Evolutionary conservation across 2,329 filamentous ascomycete genomes (phyloP), one percentile per base, ranked within the genome.

Genomic region (Rutstroemia sp.): DNA sequence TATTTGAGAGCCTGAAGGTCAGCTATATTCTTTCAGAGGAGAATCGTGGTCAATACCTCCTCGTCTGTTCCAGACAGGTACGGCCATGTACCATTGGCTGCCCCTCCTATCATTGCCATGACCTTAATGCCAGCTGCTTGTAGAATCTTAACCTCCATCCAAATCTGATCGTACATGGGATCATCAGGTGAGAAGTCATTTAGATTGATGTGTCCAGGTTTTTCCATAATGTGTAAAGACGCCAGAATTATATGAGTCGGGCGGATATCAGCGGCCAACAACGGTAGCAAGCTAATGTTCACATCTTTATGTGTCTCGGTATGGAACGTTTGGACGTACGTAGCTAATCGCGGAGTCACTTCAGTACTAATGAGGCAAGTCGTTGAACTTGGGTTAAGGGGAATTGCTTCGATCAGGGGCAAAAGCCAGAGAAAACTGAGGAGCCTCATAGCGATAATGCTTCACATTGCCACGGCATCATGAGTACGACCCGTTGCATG

Each of bases 51-150:
- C 16, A 18, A 45, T 51, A 58, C 56, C 49, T 46, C 21, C 5
- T 38, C 18, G 4, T 55, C 52, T 23, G 42, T 46, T 25, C 49
- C 52, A 27, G 53, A 67, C 64, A 21, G 83, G 72, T 79, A 76
- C 47, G 75, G 71, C 47, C 58, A 61, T 7, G 52, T 58, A 5
- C 59, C 59, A 8, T 2, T 10, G 16, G 52, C 58, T 19, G 58
- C 58, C 8, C 59, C 59, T 9, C 59, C 59, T 41, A 61, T 42
- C 55, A 60, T 60, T 21, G 41, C 56, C 45, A 59, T 53, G 16
- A 61, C 50, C 39, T 49, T 61, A 41, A 61, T 44, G n/a, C 59
- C 52, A 37, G 21, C 41, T n/a, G 30, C 9, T 18, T 58, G 56
- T 6, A 61, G 52, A 37, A 44, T 18, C 27, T 49, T n/a, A 6